These are phyloP conservation scores for Epithele typhae DNA, from an alignment of 768 basidiomycete genomes.

Conservation along the genomic window DNA sequence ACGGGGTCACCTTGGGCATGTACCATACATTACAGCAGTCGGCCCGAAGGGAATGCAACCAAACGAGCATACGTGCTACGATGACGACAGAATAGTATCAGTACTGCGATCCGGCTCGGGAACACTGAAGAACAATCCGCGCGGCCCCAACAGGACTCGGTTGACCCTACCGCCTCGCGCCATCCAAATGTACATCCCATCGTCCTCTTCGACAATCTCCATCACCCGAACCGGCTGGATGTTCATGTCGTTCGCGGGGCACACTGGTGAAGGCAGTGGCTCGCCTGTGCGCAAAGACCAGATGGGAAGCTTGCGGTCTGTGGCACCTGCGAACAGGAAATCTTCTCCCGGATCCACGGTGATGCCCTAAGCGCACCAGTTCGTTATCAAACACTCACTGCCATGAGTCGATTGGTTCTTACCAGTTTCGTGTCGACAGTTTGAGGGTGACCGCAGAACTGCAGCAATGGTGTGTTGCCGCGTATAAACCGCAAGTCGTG, in stretches of 20 bases:
- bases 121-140: background rate
- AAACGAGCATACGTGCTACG: no score
- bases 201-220: slow-evolving; percentile 42
- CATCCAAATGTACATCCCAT: slow-evolving; percentile 48
- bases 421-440: slow-evolving; percentile 48
- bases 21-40: slow-evolving; percentile 10
- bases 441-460: slow-evolving; percentile 57
- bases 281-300: slow-evolving; percentile 65
- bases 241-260: background rate
- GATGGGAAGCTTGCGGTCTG: slow-evolving; percentile 57
- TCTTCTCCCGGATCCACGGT: slow-evolving; percentile 50
- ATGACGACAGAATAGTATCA: no score
- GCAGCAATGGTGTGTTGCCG: slow-evolving; percentile 38
- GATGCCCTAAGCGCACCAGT: slow-evolving; percentile 68
- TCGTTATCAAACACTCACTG: no score
- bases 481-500: slow-evolving; percentile 60
- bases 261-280: slow-evolving; percentile 23
- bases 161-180: slow-evolving; percentile 41
- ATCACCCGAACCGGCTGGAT: slow-evolving; percentile 39
- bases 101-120: no score
- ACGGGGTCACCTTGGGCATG: slow-evolving; percentile 6
- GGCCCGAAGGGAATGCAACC: no score
- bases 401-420: slow-evolving; percentile 18
- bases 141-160: slow-evolving; percentile 1
- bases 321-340: slow-evolving; percentile 66